Evolutionary conservation across 257 asterid species (phyloP), one percentile per base, ranked within the genome.

Genomic region (Jasminum sambac): DNA sequence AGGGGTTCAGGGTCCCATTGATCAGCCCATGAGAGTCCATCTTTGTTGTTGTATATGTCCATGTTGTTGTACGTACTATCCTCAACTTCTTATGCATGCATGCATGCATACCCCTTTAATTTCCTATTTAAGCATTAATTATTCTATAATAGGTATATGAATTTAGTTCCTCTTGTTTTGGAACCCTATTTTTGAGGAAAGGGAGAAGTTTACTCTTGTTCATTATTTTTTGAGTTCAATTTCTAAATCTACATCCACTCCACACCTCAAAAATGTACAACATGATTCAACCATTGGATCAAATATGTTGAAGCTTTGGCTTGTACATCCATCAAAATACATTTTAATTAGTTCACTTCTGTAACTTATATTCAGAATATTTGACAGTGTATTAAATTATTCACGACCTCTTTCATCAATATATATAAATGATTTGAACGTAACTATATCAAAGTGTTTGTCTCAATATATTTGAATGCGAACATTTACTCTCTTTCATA

Each of bases 1-100:
- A 4, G 55, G 4, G 63, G 72, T 9, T 50, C 19, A 34, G 44
- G 64, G n/a, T 50, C 63, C 72, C 64, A 68, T 24, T 68, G 72
- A 30, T 67, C 64, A 1, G 64, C 72, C 72, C 64, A 67, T 0
- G 37, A 67, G 8, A 7, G 34, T 48, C 72, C 63, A 0, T 67
- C 8, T 0, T 63, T 46, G 46, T 19, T 50, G 46, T 39, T 50
- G 46, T 39, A 21, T 16, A 44, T 44, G 19, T 44, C 21, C 55
- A 44, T 44, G 8, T 16, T 44, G 13, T 16, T 44, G 55, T 44
- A 2, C 8, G 55, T 44, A 2, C 8, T 44, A 13, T 44, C 21
- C 21, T 44, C n/a, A 44, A 44, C 19, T 19, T 44, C 55, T 16
- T 44, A n/a, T n/a, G n/a, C n/a, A n/a, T n/a, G n/a, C n/a, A n/a